These are phyloP conservation scores for Blastobotrys parvus DNA, from an alignment of 805 yeast species.

Conservation along the genomic window DNA sequence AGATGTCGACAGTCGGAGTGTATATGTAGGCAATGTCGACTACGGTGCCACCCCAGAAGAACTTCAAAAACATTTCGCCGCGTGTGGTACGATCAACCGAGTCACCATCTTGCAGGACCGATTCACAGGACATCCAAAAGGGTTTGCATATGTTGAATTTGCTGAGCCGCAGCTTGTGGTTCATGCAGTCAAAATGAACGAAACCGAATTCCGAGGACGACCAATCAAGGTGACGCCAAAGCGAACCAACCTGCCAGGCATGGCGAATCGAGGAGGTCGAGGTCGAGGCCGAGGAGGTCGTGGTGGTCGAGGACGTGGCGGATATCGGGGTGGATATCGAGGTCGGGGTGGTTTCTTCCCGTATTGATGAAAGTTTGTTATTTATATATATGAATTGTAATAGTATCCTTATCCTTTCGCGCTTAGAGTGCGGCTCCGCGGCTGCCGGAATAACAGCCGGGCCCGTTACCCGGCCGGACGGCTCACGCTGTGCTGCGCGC, in stretches of 20 bases:
- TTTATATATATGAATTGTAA: too few relatives aligned
- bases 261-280: constrained; percentile 43
- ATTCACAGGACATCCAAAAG: constrained; percentile 73
- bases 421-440: too few relatives aligned
- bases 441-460: too few relatives aligned
- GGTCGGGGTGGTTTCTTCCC: constrained; percentile 38
- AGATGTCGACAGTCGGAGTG: constrained; percentile 67
- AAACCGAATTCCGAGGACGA: constrained; percentile 58
- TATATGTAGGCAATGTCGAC: constrained; percentile 81
- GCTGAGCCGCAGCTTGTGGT: constrained; percentile 56
- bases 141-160: constrained; percentile 81
- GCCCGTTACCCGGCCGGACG: too few relatives aligned
- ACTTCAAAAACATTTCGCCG: constrained; percentile 61
- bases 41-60: constrained; percentile 73
- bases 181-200: constrained; percentile 59
- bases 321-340: constrained; percentile 27
- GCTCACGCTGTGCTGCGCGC: too few relatives aligned
- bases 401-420: too few relatives aligned
- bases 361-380: too few relatives aligned
- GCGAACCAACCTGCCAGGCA: constrained; percentile 76
- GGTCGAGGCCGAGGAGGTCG: constrained; percentile 42
- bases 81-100: constrained; percentile 66
- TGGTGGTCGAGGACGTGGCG: constrained; percentile 27
- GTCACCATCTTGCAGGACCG: constrained; percentile 71
- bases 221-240: constrained; percentile 66